Conservation (phyloP, 192 early-diverging fungal species). For the Lunasporangiospora selenospora region DNA sequence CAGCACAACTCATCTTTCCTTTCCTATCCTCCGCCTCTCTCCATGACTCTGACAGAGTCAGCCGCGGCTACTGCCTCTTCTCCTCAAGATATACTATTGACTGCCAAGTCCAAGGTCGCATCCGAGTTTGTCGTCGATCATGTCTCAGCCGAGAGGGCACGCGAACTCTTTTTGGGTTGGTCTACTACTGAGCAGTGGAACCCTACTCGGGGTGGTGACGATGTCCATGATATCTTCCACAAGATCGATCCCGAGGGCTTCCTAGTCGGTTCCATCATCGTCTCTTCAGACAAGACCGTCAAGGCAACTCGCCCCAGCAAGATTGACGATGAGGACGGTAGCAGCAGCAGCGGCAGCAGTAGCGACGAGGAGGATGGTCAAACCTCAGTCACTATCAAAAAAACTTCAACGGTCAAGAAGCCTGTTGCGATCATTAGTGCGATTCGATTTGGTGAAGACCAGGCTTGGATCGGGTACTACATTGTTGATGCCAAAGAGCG, state of each 20-base stretch:
- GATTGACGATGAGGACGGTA: not conserved
- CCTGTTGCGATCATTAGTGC: conserved; percentile 13
- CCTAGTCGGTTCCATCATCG: no score
- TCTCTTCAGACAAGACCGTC: not conserved
- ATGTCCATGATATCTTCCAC: not conserved
- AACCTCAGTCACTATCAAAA: no score
- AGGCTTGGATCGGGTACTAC: conserved; percentile 35
- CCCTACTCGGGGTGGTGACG: not conserved
- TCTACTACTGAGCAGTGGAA: conserved; percentile 1
- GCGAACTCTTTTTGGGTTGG: conserved; percentile 4
- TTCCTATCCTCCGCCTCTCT: no score
- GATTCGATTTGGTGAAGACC: conserved; percentile 28
- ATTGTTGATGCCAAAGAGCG: conserved; percentile 20
- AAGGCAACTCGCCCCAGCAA: not conserved
- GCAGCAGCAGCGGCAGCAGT: not conserved
- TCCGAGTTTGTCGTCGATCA: not conserved
- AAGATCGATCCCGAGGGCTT: conserved; percentile 3
- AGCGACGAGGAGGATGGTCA: not conserved
- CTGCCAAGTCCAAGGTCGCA: no score
- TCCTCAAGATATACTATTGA: no score
- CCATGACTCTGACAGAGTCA: no score
- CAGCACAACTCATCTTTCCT: no score
- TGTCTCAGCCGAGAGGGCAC: not conserved
- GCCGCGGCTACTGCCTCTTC: no score
- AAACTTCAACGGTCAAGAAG: not conserved